Percentiles rank a stretch among this genome's conserved stretches.
Conservation (phyloP, 2,329 filamentous ascomycete genomes). For the Aureobasidium sp. region DNA sequence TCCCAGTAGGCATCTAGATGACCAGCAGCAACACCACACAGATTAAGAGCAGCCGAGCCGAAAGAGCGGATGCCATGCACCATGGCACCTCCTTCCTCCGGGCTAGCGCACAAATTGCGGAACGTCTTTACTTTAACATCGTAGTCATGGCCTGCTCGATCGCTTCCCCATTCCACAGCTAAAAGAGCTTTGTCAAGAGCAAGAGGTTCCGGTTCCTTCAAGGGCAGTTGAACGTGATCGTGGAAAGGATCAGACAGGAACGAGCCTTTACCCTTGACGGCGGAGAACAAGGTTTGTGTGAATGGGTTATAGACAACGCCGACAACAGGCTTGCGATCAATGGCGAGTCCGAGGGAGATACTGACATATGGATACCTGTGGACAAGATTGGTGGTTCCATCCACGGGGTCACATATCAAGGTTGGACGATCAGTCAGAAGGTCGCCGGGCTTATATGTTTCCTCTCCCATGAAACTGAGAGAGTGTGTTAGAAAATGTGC, state of each 20-base stretch:
- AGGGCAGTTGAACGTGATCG: slow-evolving; percentile 36
- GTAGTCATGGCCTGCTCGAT: slow-evolving; percentile 61
- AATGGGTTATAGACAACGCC: slow-evolving; percentile 79
- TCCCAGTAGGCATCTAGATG: slow-evolving; percentile 74
- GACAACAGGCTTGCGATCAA: slow-evolving; percentile 55
- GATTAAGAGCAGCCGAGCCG: slow-evolving; percentile 67
- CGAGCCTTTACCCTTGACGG: slow-evolving; percentile 60
- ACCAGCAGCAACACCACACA: slow-evolving; percentile 65
- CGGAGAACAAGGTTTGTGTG: slow-evolving; percentile 61
- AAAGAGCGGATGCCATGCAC: slow-evolving; percentile 65
- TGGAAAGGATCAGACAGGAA: slow-evolving; percentile 36
- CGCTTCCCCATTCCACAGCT: slow-evolving; percentile 66
- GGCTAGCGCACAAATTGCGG: slow-evolving; percentile 42
- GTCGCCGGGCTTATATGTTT: slow-evolving; percentile 63
- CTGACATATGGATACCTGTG: slow-evolving; percentile 68
- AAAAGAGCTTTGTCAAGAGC: slow-evolving; percentile 57
- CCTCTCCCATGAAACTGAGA: slow-evolving; percentile 62
- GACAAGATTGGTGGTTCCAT: slow-evolving; percentile 76
- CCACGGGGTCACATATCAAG: slow-evolving; percentile 76
- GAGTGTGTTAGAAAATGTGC: slow-evolving; percentile 2
- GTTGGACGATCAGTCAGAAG: slow-evolving; percentile 61
- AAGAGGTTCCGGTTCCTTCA: slow-evolving; percentile 47
- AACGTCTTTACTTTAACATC: slow-evolving; percentile 63
- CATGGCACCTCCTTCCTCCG: slow-evolving; percentile 63
- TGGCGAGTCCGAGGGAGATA: slow-evolving; percentile 66